phyloP scores from a whole-genome alignment of 805 yeast genomes.

The Saturnispora hagleri region DNA sequence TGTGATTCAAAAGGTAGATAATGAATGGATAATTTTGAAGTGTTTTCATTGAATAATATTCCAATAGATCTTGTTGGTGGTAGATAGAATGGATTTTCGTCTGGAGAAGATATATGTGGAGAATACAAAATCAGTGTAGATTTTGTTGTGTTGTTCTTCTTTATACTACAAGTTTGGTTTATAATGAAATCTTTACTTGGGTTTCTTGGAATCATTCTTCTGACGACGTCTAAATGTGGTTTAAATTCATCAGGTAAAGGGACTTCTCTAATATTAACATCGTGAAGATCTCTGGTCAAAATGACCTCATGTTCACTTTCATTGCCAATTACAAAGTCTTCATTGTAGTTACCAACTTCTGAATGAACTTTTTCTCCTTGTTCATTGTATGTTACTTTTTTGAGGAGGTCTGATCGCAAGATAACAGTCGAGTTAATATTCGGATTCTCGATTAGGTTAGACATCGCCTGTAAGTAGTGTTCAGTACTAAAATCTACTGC shows the following conservation, averaged over 20 bases:
- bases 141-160: constrained; percentile 27
- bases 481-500: constrained; percentile 38
- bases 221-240: constrained; percentile 48
- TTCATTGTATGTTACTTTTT: constrained; percentile 34
- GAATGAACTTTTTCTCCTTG: constrained; percentile 21
- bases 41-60: constrained; percentile 37
- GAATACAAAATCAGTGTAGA: constrained; percentile 58
- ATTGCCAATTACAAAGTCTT: constrained; percentile 23
- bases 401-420: constrained; percentile 74
- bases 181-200: constrained; percentile 76
- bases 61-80: constrained; percentile 81
- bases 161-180: constrained; percentile 71
- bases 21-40: constrained; percentile 53
- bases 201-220: constrained; percentile 86
- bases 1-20: constrained; percentile 52
- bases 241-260: constrained; percentile 24
- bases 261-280: constrained; percentile 31
- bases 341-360: constrained; percentile 24
- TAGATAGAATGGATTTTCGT: constrained; percentile 77
- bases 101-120: constrained; percentile 57
- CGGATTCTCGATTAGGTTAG: constrained; percentile 71
- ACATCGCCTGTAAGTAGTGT: constrained; percentile 71
- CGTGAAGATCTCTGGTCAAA: constrained; percentile 29
- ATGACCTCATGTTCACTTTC: constrained; percentile 15
- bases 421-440: constrained; percentile 88